Percentiles rank a stretch among this genome's conserved stretches.
Evolutionary conservation across 1,284 basidiomycete genomes (phyloP).

Genomic region (Malassezia arunalokei): DNA sequence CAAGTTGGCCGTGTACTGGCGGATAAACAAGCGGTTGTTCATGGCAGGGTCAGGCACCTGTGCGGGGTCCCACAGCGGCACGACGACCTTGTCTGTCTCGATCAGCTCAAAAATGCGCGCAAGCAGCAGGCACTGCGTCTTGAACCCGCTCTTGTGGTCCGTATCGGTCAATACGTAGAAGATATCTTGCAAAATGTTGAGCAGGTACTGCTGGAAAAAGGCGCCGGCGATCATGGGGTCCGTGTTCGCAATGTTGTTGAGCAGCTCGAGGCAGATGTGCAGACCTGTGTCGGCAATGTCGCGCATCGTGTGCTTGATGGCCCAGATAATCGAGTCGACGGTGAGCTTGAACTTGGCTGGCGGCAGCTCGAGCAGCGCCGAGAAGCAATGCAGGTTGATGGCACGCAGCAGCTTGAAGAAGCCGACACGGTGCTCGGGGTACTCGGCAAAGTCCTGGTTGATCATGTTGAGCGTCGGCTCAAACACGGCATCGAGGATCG

Average conservation of each 20-base stretch:
- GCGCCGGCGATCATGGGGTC: constrained; percentile 65
- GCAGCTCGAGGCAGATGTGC: constrained; percentile 73
- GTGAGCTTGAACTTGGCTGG: constrained; percentile 92
- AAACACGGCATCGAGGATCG: constrained; percentile 91
- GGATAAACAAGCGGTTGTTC: constrained; percentile 70
- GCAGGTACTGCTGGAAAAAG: constrained; percentile 84
- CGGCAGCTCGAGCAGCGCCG: constrained; percentile 75
- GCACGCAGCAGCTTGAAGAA: constrained; percentile 93
- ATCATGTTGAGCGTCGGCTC: constrained; percentile 98
- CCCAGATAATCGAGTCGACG: constrained; percentile 98
- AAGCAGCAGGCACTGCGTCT: constrained; percentile 50
- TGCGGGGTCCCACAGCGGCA: constrained; percentile 72
- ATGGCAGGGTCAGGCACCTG: constrained; percentile 60
- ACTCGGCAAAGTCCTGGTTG: constrained; percentile 95
- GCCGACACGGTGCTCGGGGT: constrained; percentile 89
- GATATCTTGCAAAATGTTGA: constrained; percentile 84
- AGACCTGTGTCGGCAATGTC: constrained; percentile 88
- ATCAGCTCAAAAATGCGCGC: constrained; percentile 88
- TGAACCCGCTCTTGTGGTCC: constrained; percentile 79
- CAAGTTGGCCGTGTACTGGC: constrained; percentile 76
- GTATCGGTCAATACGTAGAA: constrained; percentile 96
- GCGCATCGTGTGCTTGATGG: constrained; percentile 98
- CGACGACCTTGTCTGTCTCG: constrained; percentile 66
- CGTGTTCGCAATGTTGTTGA: constrained; percentile 84
- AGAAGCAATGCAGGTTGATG: constrained; percentile 91